Base-by-base conservation (phyloP, 768 basidiomycete species). In the Clavulina sp. region DNA sequence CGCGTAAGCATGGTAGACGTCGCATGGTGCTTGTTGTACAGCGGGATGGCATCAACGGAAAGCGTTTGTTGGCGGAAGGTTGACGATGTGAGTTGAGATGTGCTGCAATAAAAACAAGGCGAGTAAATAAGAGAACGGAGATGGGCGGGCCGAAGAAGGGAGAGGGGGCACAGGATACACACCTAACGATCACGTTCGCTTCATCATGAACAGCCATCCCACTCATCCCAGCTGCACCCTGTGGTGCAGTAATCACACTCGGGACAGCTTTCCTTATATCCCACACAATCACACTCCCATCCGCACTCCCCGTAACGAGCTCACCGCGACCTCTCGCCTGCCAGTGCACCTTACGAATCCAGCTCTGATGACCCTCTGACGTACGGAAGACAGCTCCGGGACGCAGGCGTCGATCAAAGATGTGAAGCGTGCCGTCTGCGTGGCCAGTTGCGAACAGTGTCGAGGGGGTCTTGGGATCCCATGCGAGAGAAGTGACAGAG, bases 271-370 rank as follows among this genome's bases (percentile, higher is more conserved):
- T 72, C 51, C 95, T 79, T 29, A 84, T 67, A 64, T 99, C 95
- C 81, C 91, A 97, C 5, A 97, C 65, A 59, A 84, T 84, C 38
- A 95, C 81, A 59, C 85, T 79, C 0, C 95, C 95, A 60, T 86
- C 83, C 62, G 87, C 64, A 59, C 95, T 82, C 19, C 84, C 91
- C 9, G 89, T 87, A 5, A 96, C 64, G 59, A 95, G 74, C 57
- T 89, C 84, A 4, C 72, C 71, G 26, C 70, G 66, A 19, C 74
- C 66, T 4, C 71, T 76, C 1, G 84, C 77, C 64, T 93, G 84
- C 73, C 87, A 83, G 54, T 79, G 77, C 29, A 86, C 87, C 58
- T 82, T 91, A 63, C 88, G 86, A 4, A 97, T 77, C 89, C 91
- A 96, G 6, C 84, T 76, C 5, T 71, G 65, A 64, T 93, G 92